phyloP scores from a whole-genome alignment of 1,284 basidiomycete species.

The Phlebopus sp. region DNA sequence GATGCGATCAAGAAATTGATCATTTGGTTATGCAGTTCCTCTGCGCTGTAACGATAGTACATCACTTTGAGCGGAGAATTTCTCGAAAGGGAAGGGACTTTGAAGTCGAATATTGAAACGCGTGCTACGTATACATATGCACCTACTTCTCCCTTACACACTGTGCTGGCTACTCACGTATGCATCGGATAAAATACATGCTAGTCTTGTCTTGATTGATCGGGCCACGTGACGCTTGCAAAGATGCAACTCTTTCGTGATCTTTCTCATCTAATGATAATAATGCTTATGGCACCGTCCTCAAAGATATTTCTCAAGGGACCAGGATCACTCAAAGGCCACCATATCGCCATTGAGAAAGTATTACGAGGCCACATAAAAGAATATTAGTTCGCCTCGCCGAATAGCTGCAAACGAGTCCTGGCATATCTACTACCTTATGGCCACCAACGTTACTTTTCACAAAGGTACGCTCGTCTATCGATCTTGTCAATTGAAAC shows the following conservation, averaged over 20 bases:
- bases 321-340: neutral
- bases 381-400: neutral
- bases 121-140: too few species aligned
- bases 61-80: conserved; percentile 7
- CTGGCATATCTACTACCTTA: conserved; percentile 7
- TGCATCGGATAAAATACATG: too few species aligned
- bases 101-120: conserved; percentile 16
- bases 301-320: conserved; percentile 18
- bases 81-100: conserved; percentile 20
- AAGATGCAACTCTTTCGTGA: neutral
- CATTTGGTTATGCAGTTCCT: conserved; percentile 48
- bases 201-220: too few species aligned
- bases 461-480: conserved; percentile 23
- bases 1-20: conserved; percentile 60
- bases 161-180: neutral
- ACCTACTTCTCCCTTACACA: neutral
- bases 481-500: neutral
- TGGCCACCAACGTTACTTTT: conserved; percentile 35
- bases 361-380: conserved; percentile 8
- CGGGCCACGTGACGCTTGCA: neutral
- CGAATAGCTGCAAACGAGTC: neutral
- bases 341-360: neutral
- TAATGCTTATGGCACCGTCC: too few species aligned
- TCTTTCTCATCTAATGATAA: too few species aligned
- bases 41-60: conserved; percentile 15